Base-by-base conservation (phyloP, 2,329 filamentous ascomycete genomes). In the Hypoxylon sp. region DNA sequence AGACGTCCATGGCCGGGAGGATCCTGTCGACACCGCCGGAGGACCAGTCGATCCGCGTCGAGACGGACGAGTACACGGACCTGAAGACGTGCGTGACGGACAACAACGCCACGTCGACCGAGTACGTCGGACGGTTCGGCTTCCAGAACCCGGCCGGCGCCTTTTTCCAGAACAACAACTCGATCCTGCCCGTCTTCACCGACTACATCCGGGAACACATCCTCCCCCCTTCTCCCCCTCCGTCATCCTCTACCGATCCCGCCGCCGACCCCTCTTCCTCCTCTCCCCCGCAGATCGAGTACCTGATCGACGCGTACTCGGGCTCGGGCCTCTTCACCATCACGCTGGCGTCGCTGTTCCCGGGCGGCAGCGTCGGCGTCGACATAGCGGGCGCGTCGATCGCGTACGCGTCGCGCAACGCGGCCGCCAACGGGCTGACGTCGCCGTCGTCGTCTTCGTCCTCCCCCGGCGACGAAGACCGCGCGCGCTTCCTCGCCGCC, bases 111-210 rank as follows among this genome's bases (percentile, higher is more conserved):
- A 90, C 83, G 47, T 88, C 90, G 3, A 93, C 90, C 24, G 95
- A 99, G 75, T 97, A 96, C 76, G 85, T 99, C 62, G 91, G 89
- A 70, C 78, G 87, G 74, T 95, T 89, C 78, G 80, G 88, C 70
- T 97, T 99, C 78, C 88, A 88, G 73, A 98, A 96, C 78, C 91
- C 90, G 2, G 95, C 95, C 9, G 93, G 93, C 58, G 87, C 91
- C 48, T 99, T 99, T 80, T 99, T 99, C 84, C 95, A 99, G 73
- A 99, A 99, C 82, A 99, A 99, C 83, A 98, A 98, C 81, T 96
- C 92, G 52, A 98, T 99, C 76, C 88, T 99, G 20, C 87, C 91
- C 24, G 78, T 80, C 13, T 96, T 98, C 76, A 96, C 92, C 11
- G 83, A 86, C 65, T 97, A 96, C 79, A 91, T 98, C 72, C 90